Evolutionary conservation across 2,329 filamentous ascomycete genomes (phyloP), one percentile per base, ranked within the genome.

Genomic region (Diaporthe ilicicola): DNA sequence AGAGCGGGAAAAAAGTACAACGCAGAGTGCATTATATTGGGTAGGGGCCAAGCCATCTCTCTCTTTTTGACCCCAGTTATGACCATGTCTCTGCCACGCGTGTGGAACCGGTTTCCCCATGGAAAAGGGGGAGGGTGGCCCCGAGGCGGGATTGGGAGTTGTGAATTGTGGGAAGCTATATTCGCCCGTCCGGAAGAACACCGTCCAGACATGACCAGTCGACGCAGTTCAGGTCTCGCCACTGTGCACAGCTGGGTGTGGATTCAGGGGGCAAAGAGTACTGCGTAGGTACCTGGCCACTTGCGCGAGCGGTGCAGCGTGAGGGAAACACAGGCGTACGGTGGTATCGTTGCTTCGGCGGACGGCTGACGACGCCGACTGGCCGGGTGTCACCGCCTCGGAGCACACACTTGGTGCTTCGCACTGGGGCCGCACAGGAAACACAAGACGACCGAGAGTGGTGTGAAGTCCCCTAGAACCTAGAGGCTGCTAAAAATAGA

Each of bases 401-500:
- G 51, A 19, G 51, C 37, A 17, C 51, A 55, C 29, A 34, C 51
- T 39, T 48, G 42, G 44, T n/a, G n/a, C 32, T 19, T 42, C 13
- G 8, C 13, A 39, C 37, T 15, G 13, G 37, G 37, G n/a, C n/a
- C n/a, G n/a, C 10, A 39, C 32, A 39, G 13, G 13, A 39, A 3
- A 39, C 9, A 34, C 9, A 34, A 34, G 32, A 34, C 9, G 32
- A 34, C 9, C 4, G 9, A 10, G 15, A 17, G 5, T 48, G 55
- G 44, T 54, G 48, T 66, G 62, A n/a, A 51, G 65, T 67, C 46
- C 65, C 42, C 42, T 34, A 37, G 19, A 37, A 50, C 53, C 53
- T 56, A 50, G 27, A 67, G 12, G 51, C 10, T 68, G 44, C 65
- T 68, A 68, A 68, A 59, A 59, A 59, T 68, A 68, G 65, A 54